These are phyloP conservation scores for Colletotrichum sp. DNA, from an alignment of 2,329 filamentous ascomycete species.

Conservation along the genomic window DNA sequence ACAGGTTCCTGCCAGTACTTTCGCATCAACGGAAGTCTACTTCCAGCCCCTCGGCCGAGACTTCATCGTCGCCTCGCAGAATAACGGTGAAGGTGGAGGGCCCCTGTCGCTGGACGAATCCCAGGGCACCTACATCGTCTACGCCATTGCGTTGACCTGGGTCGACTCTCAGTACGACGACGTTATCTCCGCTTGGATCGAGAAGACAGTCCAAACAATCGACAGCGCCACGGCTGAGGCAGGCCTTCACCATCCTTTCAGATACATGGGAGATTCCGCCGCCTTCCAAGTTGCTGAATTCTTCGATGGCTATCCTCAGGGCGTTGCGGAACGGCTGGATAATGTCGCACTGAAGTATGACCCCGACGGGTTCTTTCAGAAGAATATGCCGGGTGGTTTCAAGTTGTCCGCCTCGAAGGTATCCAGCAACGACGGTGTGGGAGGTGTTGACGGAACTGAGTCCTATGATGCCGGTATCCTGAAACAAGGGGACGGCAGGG, in stretches of 20 bases:
- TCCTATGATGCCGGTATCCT: accelerated
- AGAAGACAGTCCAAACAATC: background rate
- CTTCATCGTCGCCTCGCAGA: background rate
- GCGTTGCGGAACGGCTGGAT: background rate
- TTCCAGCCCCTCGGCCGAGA: background rate
- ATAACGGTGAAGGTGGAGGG: background rate
- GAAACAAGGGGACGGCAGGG: accelerated
- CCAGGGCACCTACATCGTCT: background rate
- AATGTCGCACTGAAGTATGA: background rate
- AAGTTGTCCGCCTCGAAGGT: background rate
- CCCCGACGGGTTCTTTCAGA: background rate
- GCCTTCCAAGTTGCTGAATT: background rate
- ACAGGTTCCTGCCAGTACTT: accelerated
- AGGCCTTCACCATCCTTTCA: background rate
- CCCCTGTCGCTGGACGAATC: background rate
- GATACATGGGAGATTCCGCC: background rate
- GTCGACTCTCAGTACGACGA: background rate
- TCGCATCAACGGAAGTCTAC: background rate
- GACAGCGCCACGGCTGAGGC: background rate
- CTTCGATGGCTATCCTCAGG: background rate
- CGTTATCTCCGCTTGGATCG: background rate
- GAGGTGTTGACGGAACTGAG: accelerated
- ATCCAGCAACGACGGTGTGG: accelerated
- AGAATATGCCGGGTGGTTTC: background rate
- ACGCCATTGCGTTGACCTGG: background rate